Percentiles rank a stretch among this genome's conserved stretches.
phyloP scores from a whole-genome alignment of 768 basidiomycete genomes.

The Hebeloma cylindrosporum region DNA sequence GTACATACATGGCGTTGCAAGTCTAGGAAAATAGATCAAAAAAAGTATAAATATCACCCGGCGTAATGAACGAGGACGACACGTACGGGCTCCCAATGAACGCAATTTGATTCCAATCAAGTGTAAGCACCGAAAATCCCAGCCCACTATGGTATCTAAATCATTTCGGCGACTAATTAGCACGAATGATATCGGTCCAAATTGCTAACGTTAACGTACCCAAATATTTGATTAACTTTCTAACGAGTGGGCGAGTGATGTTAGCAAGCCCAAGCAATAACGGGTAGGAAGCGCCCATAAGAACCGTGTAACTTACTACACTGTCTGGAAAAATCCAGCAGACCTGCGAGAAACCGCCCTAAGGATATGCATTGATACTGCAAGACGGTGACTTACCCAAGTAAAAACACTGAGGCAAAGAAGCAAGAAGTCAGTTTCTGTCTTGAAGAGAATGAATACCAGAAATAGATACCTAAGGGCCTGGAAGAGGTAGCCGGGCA shows the following conservation, averaged over 20 bases:
- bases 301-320: conserved; percentile 38
- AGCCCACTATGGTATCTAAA: conserved; percentile 47
- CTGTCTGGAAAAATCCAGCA: conserved; percentile 67
- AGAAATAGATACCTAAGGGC: conserved; percentile 44
- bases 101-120: conserved; percentile 70
- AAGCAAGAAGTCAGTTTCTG: conserved; percentile 3
- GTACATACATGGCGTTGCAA: conserved; percentile 47
- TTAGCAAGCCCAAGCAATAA: too few species aligned
- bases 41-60: neutral
- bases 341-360: conserved; percentile 38
- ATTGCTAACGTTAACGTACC: conserved; percentile 30
- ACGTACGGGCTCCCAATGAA: conserved; percentile 65
- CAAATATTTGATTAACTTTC: conserved; percentile 61
- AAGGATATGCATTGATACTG: neutral
- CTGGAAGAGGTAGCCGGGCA: conserved; percentile 65
- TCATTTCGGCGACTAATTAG: conserved; percentile 1
- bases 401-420: conserved; percentile 39
- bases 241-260: conserved; percentile 17
- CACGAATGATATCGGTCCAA: neutral
- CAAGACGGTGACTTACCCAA: conserved; percentile 36
- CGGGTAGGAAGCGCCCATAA: too few species aligned
- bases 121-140: conserved; percentile 52
- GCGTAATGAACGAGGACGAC: conserved; percentile 1
- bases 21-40: conserved; percentile 26
- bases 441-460: neutral